Base-by-base conservation (phyloP, 2,329 filamentous ascomycete species). In the Aureobasidium melanogenum region DNA sequence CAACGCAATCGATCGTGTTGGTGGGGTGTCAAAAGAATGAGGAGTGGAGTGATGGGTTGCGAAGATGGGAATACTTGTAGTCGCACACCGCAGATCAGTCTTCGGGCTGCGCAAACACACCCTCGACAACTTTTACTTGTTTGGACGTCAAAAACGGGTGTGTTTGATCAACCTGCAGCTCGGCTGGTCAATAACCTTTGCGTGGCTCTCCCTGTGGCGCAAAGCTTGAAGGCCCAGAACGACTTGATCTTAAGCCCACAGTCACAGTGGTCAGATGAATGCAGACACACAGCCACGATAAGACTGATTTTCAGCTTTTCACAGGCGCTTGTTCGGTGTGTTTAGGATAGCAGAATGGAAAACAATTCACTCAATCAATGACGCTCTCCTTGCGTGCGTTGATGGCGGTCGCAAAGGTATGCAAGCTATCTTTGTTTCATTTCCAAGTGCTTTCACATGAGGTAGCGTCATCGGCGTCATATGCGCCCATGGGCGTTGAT, bases 121-220 rank as follows among this genome's bases (percentile, higher is more conserved):
- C 39, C 28, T 58, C 55, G 55, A 58, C 24, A 24, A 24, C 41
- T 58, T 47, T 48, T 28, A 38, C 32, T 58, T 38, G 55, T 47
- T 58, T 58, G 22, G 43, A 48, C 30, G 43, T 48, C 39, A 28
- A 57, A 57, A 57, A 43, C 48, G 50, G 41, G 41, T 36, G 8
- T 58, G 55, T 58, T 58, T 58, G 55, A 58, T 38, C 38, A 56
- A 44, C 52, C 52, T 56, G 36, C 51, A 55, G 51, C 51, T 28
- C 48, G 48, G 30, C 36, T 28, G 24, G 28, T 17, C 39, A 56
- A 44, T 44, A 56, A 34, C 52, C 52, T 44, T 56, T 54, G 28
- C 28, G 52, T 56, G 52, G 55, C 43, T 47, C 55, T 39, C 32
- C 51, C 34, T 48, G 55, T 58, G 55, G 55, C 55, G 55, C 32